Conservation (phyloP, 1,284 basidiomycete species). For the Trametes sp. region DNA sequence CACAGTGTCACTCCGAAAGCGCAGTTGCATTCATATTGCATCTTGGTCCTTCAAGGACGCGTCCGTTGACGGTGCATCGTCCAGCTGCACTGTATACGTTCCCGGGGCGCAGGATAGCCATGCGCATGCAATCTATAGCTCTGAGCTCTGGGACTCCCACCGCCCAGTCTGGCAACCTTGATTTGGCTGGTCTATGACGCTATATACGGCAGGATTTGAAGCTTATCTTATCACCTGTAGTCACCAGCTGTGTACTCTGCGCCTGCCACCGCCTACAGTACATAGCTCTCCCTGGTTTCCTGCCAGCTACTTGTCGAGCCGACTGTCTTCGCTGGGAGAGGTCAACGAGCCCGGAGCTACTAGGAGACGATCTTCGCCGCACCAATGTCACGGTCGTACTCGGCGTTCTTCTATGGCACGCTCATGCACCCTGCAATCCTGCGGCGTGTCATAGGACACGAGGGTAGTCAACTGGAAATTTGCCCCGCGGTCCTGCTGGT, state of each 20-base stretch:
- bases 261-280: neutral
- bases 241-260: neutral
- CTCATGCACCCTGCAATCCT: conserved; percentile 62
- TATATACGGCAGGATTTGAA: too few species aligned
- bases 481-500: conserved; percentile 59
- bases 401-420: conserved; percentile 90
- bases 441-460: conserved; percentile 58
- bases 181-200: too few species aligned
- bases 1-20: too few species aligned
- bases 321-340: too few species aligned
- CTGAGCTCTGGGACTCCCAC: neutral
- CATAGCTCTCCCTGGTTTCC: neutral
- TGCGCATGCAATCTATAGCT: neutral
- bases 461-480: conserved; percentile 50
- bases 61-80: too few species aligned
- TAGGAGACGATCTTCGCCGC: neutral
- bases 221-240: conserved; percentile 20
- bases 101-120: too few species aligned
- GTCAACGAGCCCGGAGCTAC: too few species aligned
- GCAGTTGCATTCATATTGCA: too few species aligned
- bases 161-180: neutral
- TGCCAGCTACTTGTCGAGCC: too few species aligned
- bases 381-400: conserved; percentile 26
- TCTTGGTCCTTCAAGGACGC: too few species aligned
- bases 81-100: too few species aligned